Evolutionary conservation across 75 land plant species (phyloP), one percentile per base, ranked within the genome.

Genomic region (Picea sitchensis): DNA sequence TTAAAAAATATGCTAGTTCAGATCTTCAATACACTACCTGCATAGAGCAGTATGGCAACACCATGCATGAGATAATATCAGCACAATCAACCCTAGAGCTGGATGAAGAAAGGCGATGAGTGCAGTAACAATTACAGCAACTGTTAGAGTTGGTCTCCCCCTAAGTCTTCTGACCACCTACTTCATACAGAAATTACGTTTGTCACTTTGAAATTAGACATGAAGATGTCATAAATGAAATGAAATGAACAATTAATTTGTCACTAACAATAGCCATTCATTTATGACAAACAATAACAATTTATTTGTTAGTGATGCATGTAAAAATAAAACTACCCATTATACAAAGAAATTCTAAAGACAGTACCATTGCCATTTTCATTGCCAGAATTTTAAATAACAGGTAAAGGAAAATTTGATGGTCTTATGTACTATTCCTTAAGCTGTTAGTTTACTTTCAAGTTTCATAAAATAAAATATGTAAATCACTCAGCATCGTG

Each of bases 41-140:
- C 84, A 88, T 30, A 97, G 87, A 64, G 96, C 89, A 85, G 69
- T 60, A 78, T 97, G 98, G 81, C 97, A 94, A 67, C 75, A 81
- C 23, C 88, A 84, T 59, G 93, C 91, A 87, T 97, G 99, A 73
- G 78, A 81, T 7, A 91, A 71, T 44, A 95, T 80, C 59, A 97
- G 81, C 14, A 90, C 76, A 51, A 83, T 80, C 78, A 97, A 83
- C 31, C 99, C 99, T 41, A 97, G 76, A 14, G 93, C 90, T 59
- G 99, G 99, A 89, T 97, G 99, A 84, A 97, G 87, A 82, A 95
- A 84, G 80, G 86, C 86, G 38, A 90, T 90, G 76, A 95, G 80
- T 18, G 81, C 73, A 80, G 82, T 65, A 51, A 96, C 81, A 56
- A 90, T 69, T 9, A 87, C 72, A 72, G 83, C 84, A 11, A 88